Conservation (phyloP, 192 early-diverging fungal genomes). For the Gorgonomyces haynaldii region DNA sequence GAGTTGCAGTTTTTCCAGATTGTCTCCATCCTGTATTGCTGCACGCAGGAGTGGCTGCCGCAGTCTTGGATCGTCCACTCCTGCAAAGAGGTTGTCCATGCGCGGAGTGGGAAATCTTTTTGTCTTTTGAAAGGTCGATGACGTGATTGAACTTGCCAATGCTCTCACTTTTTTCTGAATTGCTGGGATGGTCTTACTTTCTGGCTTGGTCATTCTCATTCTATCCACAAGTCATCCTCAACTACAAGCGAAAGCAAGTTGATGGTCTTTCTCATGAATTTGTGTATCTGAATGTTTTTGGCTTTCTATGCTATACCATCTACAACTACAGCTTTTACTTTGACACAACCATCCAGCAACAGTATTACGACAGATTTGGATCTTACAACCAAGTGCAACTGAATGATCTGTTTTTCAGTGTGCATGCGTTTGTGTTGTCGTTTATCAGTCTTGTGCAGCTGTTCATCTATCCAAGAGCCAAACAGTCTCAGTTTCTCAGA, state of each 20-base stretch:
- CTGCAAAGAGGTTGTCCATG: too few species aligned
- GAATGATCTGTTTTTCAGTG: slow-evolving; percentile 79
- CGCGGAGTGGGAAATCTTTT: too few species aligned
- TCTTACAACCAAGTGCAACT: slow-evolving; percentile 58
- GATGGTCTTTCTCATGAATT: slow-evolving; percentile 86
- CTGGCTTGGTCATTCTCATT: slow-evolving; percentile 79
- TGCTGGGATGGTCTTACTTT: slow-evolving; percentile 58
- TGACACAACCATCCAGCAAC: slow-evolving; percentile 63
- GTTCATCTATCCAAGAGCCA: slow-evolving; percentile 8
- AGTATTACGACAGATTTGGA: slow-evolving; percentile 59
- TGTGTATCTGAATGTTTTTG: slow-evolving; percentile 71
- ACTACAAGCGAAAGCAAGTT: slow-evolving; percentile 32
- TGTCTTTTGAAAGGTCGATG: too few species aligned
- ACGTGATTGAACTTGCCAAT: neutral
- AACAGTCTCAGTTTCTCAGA: slow-evolving; percentile 4
- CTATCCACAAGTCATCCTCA: slow-evolving; percentile 60
- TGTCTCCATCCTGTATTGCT: too few species aligned
- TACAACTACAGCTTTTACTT: slow-evolving; percentile 16
- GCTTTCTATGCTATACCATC: slow-evolving; percentile 74
- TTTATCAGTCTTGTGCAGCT: slow-evolving; percentile 18
- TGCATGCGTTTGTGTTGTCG: slow-evolving; percentile 63
- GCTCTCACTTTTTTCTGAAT: neutral
- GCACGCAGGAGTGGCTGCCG: too few species aligned
- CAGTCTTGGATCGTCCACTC: too few species aligned
- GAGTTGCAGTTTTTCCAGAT: too few species aligned